Base-by-base conservation (phyloP, 2,329 filamentous ascomycete species). In the Epichloe amarillans region DNA sequence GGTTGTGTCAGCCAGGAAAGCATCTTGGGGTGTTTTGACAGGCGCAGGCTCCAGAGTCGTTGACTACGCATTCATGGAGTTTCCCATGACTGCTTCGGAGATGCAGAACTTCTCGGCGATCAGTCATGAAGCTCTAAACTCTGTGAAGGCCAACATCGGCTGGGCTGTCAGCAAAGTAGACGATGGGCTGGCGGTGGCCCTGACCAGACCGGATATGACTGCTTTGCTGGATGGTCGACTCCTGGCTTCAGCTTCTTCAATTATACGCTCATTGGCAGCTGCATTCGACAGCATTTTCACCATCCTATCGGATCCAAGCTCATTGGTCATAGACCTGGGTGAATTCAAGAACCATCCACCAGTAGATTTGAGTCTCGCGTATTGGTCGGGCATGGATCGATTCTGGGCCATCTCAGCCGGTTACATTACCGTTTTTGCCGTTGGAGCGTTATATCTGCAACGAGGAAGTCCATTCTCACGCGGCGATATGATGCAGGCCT, bases 371-470 rank as follows among this genome's bases (percentile, higher is more conserved):
- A 74, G 72, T 26, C 67, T 88, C 49, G 81, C 82, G 1, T 74
- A 80, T 49, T 91, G 86, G 86, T 75, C 77, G 53, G 72, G 74
- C 30, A 72, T 75, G 15, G 84, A 86, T 64, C 71, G 80, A 33
- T 75, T 78, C 51, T 80, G 75, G 69, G 89, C 91, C 14, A 86
- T 95, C 39, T 60, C 89, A 2, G 75, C 84, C 46, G 93, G 93
- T 12, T 98, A 98, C 63, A 62, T 82, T 0, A 83, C 89, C 45
- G 75, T 95, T 39, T 87, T 84, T 11, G 61, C 86, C 43, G 64
- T 86, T 35, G 88, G 88, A 3, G 82, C 85, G 23, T 69, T 91
- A 2, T 98, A 97, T 64, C 75, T 97, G 33, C 83, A 81, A 51
- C 75, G 84, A 52, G 84, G 84, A 26, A 77, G 77, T 5, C 80